Conservation (phyloP, 1,284 basidiomycete species). For the Agaricales sp. region DNA sequence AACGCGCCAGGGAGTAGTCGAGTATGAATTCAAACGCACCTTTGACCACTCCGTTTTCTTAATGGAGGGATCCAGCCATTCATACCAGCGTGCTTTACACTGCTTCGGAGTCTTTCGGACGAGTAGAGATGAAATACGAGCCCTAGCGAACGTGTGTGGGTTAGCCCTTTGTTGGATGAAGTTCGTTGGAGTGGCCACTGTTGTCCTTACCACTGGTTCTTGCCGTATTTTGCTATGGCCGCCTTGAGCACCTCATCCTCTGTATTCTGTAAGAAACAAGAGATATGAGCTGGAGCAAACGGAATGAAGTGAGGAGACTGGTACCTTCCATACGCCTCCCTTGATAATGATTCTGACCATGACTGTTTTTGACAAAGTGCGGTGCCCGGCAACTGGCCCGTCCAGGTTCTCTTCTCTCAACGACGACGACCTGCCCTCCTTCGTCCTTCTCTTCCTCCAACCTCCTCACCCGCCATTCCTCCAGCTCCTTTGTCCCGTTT, state of each 20-base stretch:
- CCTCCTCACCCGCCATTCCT: too few relatives aligned
- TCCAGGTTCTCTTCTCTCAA: conserved; percentile 9
- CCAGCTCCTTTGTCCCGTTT: conserved; percentile 9
- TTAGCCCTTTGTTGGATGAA: conserved; percentile 2
- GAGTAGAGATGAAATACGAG: conserved; percentile 94
- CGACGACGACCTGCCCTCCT: conserved; percentile 7
- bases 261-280: conserved; percentile 51
- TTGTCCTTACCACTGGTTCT: conserved; percentile 77
- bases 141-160: conserved; percentile 42
- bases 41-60: conserved; percentile 99
- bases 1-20: conserved; percentile 1
- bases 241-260: conserved; percentile 97
- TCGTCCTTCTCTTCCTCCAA: conserved; percentile 8
- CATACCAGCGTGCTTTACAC: conserved; percentile 99
- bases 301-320: conserved; percentile 4
- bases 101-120: conserved; percentile 99
- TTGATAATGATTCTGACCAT: conserved; percentile 91
- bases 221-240: conserved; percentile 95
- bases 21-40: conserved; percentile 31
- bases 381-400: not conserved
- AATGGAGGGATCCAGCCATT: conserved; percentile 99
- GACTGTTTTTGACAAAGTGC: conserved; percentile 1
- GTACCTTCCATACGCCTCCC: conserved; percentile 76
- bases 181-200: not conserved
- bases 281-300: conserved; percentile 12